These are phyloP conservation scores for Ophiostoma piceae DNA, from an alignment of 2,329 filamentous ascomycete species.

Conservation along the genomic window DNA sequence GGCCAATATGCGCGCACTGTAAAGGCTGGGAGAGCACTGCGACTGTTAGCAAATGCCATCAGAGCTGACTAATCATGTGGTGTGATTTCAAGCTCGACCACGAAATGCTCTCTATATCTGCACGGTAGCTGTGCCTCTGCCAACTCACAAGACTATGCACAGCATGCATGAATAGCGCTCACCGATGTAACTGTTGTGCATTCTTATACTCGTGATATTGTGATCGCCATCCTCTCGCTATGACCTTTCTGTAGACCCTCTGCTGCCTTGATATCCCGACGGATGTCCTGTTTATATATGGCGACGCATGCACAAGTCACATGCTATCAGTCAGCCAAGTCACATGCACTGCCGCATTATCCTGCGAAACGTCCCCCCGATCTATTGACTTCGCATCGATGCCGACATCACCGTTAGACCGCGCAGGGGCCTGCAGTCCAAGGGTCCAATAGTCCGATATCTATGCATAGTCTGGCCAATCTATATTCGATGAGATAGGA, in stretches of 20 bases:
- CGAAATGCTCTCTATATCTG: neutral
- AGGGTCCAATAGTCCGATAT: neutral
- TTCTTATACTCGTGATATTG: conserved; percentile 9
- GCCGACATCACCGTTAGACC: neutral
- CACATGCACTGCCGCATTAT: neutral
- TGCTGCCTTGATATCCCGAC: neutral
- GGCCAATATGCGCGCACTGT: neutral
- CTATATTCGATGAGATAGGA: neutral
- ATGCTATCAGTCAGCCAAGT: neutral
- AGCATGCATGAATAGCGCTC: neutral
- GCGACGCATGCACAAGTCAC: neutral
- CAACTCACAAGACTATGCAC: neutral
- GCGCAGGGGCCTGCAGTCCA: neutral
- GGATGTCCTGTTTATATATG: neutral
- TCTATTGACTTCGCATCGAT: neutral
- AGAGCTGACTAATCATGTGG: neutral
- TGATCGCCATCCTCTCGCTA: neutral
- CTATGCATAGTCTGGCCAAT: neutral
- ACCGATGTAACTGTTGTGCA: neutral
- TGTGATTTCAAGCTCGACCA: neutral
- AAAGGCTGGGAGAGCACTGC: too few species aligned
- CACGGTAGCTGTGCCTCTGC: neutral
- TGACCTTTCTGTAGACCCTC: neutral
- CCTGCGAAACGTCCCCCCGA: neutral
- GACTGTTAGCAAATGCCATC: too few species aligned